These are phyloP conservation scores for Prunus kanzakura DNA, from an alignment of 306 rosid species.

Conservation along the genomic window DNA sequence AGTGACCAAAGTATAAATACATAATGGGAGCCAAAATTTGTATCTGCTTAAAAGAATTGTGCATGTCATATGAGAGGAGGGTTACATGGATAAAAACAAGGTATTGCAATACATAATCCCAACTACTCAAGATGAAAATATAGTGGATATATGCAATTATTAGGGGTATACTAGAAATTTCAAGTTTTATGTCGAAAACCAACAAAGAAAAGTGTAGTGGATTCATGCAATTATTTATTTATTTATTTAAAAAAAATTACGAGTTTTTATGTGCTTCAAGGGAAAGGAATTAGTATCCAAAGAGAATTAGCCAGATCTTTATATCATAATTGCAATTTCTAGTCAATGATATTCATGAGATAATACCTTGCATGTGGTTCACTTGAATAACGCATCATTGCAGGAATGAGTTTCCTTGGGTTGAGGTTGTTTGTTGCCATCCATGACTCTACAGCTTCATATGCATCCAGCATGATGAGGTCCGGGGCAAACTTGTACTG, in stretches of 20 bases:
- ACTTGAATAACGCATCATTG: slow-evolving; percentile 99
- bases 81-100: neutral
- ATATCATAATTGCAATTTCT: neutral
- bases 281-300: neutral
- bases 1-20: neutral
- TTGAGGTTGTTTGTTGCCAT: slow-evolving; percentile 82
- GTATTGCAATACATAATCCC: neutral
- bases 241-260: too few relatives aligned
- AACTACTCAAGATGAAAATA: neutral
- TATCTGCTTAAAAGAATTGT: neutral
- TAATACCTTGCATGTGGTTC: slow-evolving; percentile 96
- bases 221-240: neutral
- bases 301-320: neutral
- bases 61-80: neutral
- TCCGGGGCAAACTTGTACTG: slow-evolving; percentile 99
- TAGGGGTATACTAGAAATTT: neutral
- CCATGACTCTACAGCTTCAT: slow-evolving; percentile 99
- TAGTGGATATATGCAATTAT: too few relatives aligned
- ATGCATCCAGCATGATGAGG: slow-evolving; percentile 94
- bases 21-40: neutral
- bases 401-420: slow-evolving; percentile 97
- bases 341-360: neutral
- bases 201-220: neutral
- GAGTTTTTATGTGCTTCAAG: neutral
- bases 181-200: neutral